These are phyloP conservation scores for Saccharomycopsis crataegensis DNA, from an alignment of 1,139 yeast species.

Conservation along the genomic window DNA sequence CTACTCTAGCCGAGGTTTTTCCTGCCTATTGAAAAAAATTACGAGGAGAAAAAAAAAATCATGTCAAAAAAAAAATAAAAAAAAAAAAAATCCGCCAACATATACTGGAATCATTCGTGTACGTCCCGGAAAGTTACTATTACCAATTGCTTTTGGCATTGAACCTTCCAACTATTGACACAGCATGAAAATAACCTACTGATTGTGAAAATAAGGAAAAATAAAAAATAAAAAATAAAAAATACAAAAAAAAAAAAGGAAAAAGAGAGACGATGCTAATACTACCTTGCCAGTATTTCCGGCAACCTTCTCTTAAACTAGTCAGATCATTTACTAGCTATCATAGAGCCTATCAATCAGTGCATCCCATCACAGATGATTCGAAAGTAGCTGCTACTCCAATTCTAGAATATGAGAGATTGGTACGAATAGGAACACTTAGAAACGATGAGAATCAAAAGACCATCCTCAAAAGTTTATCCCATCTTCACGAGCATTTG, in stretches of 20 bases:
- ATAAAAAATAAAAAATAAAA: not conserved
- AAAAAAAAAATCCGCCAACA: too few relatives aligned
- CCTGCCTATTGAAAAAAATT: too few relatives aligned
- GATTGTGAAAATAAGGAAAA: not conserved
- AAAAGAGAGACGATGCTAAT: not conserved
- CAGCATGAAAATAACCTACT: not conserved
- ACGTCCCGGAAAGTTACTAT: too few relatives aligned
- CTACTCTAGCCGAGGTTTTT: too few relatives aligned
- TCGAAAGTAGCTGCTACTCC: conserved; percentile 34
- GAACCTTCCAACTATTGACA: too few relatives aligned
- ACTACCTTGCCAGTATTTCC: not conserved
- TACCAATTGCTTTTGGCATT: not conserved
- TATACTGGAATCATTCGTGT: too few relatives aligned
- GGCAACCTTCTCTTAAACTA: not conserved
- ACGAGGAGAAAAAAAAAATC: too few relatives aligned
- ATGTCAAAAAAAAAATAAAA: too few relatives aligned
- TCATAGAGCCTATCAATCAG: too few relatives aligned
- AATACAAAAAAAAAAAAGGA: not conserved
- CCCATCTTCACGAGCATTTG: conserved; percentile 44
- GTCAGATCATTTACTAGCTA: too few relatives aligned
- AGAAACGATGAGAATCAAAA: conserved; percentile 62
- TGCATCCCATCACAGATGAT: not conserved
- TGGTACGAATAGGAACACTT: conserved; percentile 46
- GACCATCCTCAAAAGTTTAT: conserved; percentile 48
- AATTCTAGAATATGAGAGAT: conserved; percentile 50